phyloP scores from a whole-genome alignment of 1,284 basidiomycete genomes.

The Malassezia slooffiae region DNA sequence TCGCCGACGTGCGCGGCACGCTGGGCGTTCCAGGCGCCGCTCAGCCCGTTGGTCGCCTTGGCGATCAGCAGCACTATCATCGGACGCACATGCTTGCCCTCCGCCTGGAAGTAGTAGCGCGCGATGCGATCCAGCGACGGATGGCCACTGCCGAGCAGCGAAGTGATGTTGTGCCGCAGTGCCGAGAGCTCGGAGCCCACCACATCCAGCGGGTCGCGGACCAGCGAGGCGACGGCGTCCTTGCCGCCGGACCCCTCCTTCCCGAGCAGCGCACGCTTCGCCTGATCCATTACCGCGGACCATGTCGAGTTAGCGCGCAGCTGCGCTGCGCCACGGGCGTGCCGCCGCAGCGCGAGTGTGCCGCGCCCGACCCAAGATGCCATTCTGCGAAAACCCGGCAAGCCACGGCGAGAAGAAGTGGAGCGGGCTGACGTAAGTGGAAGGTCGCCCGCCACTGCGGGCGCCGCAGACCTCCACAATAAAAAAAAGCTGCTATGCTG shows the following conservation, averaged over 20 bases:
- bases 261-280: slow-evolving; percentile 2
- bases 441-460: neutral
- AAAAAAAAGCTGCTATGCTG: too few relatives aligned
- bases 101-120: slow-evolving; percentile 73
- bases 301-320: slow-evolving; percentile 1
- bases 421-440: too few relatives aligned
- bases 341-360: too few relatives aligned
- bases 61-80: slow-evolving; percentile 80
- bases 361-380: too few relatives aligned
- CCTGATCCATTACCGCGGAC: slow-evolving; percentile 5
- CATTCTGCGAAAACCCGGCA: too few relatives aligned
- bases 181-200: slow-evolving; percentile 55
- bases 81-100: slow-evolving; percentile 72
- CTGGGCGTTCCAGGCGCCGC: slow-evolving; percentile 48
- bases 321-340: too few relatives aligned
- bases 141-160: slow-evolving; percentile 76
- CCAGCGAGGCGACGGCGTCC: neutral
- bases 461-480: neutral
- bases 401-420: too few relatives aligned
- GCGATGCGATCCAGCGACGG: slow-evolving; percentile 76
- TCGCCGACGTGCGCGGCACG: slow-evolving; percentile 32
- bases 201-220: slow-evolving; percentile 31
- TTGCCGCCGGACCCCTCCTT: neutral
- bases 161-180: slow-evolving; percentile 64
- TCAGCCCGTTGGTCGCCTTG: slow-evolving; percentile 77